Base-by-base conservation (phyloP, 78 protist genomes). In the Chrysochromulina tobinii region DNA sequence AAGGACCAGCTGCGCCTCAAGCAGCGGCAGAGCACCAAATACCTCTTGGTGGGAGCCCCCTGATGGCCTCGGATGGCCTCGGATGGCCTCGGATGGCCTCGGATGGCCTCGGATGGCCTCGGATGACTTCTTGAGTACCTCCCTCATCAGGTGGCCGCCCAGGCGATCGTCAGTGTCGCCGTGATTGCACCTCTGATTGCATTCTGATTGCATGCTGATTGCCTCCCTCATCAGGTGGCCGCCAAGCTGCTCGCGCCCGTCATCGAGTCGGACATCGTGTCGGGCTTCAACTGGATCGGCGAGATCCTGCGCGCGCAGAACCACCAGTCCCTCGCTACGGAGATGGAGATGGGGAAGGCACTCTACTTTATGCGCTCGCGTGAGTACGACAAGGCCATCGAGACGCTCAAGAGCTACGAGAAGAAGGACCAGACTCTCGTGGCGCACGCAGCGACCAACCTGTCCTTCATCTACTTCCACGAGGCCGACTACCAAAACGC, bases 401-500 rank as follows among this genome's bases (percentile, higher is more conserved):
- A 93, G 75, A 17, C 89, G 54, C 92, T 96, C 69, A 93, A 94
- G 90, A 85, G 72, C 0, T 95, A 95, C 59, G 98, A 96, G 91
- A 92, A 91, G 89, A 73, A 91, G 90, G 95, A 95, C 20, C 5
- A 61, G 53, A 1, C 2, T n/a, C 87, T 94, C 83, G 15, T 53
- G 23, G 89, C 90, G 25, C 86, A 75, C 9, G 98, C 98, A 14
- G 93, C 97, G 50, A 95, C 97, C 51, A 96, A 96, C 92, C 90
- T 96, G 17, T 73, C 96, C 9, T 95, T 94, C 83, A 91, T 96
- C 88, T 96, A 96, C 93, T 94, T 94, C 91, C 91, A 95, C 55
- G 81, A 73, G 55, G 81, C 27, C 55, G 81, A 73, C 55, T 48
- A 48, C 25, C 0, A 58, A 21, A 91, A 90, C n/a, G 96, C 93